A percentile compares a stretch with the other conserved stretches of the same genome.
Conservation (phyloP, 495 filamentous ascomycete genomes). For the Xylaria cubensis region DNA sequence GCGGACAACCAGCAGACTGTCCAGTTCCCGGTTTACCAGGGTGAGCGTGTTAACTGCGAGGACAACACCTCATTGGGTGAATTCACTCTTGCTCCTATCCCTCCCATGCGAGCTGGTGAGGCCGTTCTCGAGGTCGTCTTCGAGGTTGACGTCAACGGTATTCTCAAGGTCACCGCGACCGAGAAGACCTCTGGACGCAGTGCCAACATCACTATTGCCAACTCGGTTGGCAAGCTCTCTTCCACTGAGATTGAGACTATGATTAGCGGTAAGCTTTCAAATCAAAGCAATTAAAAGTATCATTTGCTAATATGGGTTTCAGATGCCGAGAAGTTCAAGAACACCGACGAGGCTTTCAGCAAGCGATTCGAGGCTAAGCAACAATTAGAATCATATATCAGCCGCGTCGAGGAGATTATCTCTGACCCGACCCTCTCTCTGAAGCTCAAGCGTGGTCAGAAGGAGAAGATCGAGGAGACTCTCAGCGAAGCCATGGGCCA, state of each 20-base stretch:
- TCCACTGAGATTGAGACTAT: constrained; percentile 95
- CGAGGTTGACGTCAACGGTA: constrained; percentile 99
- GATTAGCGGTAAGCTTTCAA: constrained; percentile 73
- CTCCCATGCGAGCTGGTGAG: constrained; percentile 97
- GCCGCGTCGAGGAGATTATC: constrained; percentile 97
- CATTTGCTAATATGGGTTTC: constrained; percentile 29
- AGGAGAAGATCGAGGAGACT: constrained; percentile 98
- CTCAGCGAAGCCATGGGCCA: constrained; percentile 59
- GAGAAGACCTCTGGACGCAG: constrained; percentile 98
- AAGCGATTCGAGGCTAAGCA: constrained; percentile 99
- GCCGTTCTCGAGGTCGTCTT: constrained; percentile 98
- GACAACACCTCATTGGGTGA: constrained; percentile 99
- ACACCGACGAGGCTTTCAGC: constrained; percentile 95
- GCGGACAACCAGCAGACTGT: constrained; percentile 96
- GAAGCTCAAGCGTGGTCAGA: constrained; percentile 97
- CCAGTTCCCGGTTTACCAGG: constrained; percentile 97
- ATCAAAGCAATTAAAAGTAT: neutral
- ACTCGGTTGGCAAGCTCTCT: constrained; percentile 98
- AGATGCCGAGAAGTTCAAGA: constrained; percentile 99
- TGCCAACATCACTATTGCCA: constrained; percentile 99
- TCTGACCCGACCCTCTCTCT: constrained; percentile 94
- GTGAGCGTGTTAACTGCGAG: constrained; percentile 99
- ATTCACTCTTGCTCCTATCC: constrained; percentile 97
- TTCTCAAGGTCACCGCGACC: constrained; percentile 98
- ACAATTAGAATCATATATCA: constrained; percentile 99